Percentiles rank a stretch among this genome's conserved stretches.
These are phyloP conservation scores for Citrus hindsii DNA, from an alignment of 345 rosid genomes.

Conservation along the genomic window DNA sequence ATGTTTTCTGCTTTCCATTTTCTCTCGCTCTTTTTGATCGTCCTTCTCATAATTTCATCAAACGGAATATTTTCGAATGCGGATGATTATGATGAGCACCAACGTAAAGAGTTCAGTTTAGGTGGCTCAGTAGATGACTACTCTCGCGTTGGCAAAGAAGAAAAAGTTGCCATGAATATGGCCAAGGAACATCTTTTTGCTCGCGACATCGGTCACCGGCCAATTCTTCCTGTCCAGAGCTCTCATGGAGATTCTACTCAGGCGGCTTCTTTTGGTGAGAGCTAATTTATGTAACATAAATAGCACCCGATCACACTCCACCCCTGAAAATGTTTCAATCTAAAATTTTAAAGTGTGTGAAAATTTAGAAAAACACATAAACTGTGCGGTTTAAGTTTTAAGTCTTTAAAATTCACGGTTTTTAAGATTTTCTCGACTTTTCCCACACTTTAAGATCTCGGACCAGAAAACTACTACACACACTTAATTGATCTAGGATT, in stretches of 20 bases:
- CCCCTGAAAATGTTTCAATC: too few species aligned
- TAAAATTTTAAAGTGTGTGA: too few species aligned
- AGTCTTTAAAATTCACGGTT: too few species aligned
- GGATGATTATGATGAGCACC: background rate
- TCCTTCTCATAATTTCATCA: background rate
- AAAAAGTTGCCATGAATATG: constrained; percentile 16
- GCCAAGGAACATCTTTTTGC: constrained; percentile 19
- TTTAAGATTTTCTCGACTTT: too few species aligned
- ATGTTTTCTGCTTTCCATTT: background rate
- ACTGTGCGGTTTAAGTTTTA: too few species aligned
- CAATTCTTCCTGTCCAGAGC: background rate
- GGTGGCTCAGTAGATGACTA: constrained; percentile 21
- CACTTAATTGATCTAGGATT: too few species aligned
- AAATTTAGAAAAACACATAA: fast-evolving
- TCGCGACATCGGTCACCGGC: background rate
- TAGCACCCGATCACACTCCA: too few species aligned
- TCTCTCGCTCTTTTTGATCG: background rate
- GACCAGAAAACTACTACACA: too few species aligned
- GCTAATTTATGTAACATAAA: background rate
- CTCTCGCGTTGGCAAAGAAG: constrained; percentile 25
- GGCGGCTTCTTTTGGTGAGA: constrained; percentile 25
- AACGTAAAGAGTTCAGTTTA: background rate
- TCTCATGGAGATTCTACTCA: constrained; percentile 20
- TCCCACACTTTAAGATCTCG: fast-evolving
- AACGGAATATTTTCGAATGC: background rate